phyloP scores from a whole-genome alignment of 2,329 filamentous ascomycete species.

The Xylaria sp. region DNA sequence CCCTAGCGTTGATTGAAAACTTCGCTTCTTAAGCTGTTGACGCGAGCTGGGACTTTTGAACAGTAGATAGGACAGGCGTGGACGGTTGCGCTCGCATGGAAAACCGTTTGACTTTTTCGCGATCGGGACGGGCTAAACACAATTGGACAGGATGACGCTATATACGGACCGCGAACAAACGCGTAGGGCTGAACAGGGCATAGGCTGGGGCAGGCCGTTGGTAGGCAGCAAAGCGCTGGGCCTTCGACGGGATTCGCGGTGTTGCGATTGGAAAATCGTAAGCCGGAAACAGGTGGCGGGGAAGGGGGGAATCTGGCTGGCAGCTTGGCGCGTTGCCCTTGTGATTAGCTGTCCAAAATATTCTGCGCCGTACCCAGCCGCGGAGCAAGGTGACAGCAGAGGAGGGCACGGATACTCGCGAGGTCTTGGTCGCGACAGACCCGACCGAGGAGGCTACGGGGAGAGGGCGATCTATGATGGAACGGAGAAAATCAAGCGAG shows the following conservation, averaged over 20 bases:
- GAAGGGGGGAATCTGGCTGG: slow-evolving; percentile 21
- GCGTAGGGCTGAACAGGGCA: not conserved
- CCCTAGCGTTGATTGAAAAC: not conserved
- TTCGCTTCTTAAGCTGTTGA: not conserved
- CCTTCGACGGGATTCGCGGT: slow-evolving; percentile 16
- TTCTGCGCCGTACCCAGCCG: too few relatives aligned
- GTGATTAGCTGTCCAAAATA: slow-evolving; percentile 3
- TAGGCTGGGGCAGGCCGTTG: too few relatives aligned
- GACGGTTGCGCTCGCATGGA: slow-evolving; percentile 8
- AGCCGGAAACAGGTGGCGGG: slow-evolving; percentile 27
- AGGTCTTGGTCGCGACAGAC: slow-evolving; percentile 1
- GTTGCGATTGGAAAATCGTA: slow-evolving; percentile 28
- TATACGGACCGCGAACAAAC: too few relatives aligned
- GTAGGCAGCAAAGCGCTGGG: slow-evolving; percentile 1
- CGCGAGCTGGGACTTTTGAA: slow-evolving; percentile 3
- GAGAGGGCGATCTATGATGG: not conserved
- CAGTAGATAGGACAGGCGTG: not conserved
- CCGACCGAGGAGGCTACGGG: slow-evolving; percentile 1
- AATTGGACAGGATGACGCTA: slow-evolving; percentile 8
- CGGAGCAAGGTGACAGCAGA: too few relatives aligned
- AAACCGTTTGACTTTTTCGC: slow-evolving; percentile 8
- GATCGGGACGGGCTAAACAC: slow-evolving; percentile 3
- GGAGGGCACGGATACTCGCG: too few relatives aligned
- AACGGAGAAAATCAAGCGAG: not conserved
- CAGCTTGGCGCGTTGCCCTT: slow-evolving; percentile 27